Evolutionary conservation across 2,329 filamentous ascomycete species (phyloP).

Genomic region (Ceratocystis papillata): DNA sequence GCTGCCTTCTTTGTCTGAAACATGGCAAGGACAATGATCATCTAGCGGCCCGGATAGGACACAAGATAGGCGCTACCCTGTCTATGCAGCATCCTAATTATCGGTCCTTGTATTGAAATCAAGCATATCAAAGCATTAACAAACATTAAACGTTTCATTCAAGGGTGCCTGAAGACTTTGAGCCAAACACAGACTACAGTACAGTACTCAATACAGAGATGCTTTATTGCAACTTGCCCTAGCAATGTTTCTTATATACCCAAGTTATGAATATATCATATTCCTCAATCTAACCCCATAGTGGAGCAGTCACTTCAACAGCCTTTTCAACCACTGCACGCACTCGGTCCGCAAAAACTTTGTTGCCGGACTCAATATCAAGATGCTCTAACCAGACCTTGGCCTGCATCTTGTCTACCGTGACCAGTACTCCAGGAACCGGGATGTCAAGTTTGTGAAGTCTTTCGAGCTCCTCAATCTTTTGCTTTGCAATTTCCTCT

Average conservation of each 20-base stretch:
- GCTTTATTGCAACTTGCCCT: not conserved
- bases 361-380: conserved; percentile 75
- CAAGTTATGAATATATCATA: not conserved
- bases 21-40: not conserved
- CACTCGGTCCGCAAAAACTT: conserved; percentile 71
- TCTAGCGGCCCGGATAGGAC: not conserved
- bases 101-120: not conserved
- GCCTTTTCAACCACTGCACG: conserved; percentile 81
- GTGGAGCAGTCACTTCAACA: conserved; percentile 71
- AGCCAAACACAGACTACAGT: not conserved
- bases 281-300: conserved; percentile 42
- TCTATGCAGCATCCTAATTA: not conserved
- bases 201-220: not conserved
- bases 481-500: conserved; percentile 45
- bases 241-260: not conserved
- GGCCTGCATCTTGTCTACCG: conserved; percentile 76
- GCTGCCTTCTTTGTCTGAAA: not conserved
- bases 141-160: not conserved
- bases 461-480: conserved; percentile 59
- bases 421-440: conserved; percentile 77
- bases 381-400: conserved; percentile 86
- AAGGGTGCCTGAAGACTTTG: not conserved
- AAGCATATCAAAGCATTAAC: no score
- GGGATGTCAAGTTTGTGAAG: conserved; percentile 78
- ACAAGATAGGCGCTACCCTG: not conserved